Base-by-base conservation (phyloP, 2,329 filamentous ascomycete species). In the Purpureocillium lavendulum region DNA sequence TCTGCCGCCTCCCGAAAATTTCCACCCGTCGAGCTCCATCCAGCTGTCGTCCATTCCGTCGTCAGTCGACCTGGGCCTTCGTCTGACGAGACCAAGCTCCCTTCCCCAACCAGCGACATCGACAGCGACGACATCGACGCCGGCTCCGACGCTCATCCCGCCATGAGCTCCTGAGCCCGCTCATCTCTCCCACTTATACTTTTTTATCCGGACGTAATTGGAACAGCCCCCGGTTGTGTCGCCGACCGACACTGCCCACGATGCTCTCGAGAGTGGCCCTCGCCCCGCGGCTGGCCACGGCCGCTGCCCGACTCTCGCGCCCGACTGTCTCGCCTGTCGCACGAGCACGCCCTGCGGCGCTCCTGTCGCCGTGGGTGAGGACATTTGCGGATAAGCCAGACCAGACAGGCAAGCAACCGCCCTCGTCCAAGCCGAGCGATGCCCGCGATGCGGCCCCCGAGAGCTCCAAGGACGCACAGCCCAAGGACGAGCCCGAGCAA, bases 251-350 rank as follows among this genome's bases (percentile, higher is more conserved):
- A 10, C 21, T 10, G 21, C 21, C 21, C 21, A 47, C 54, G 58
- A 75, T 75, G 47, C 45, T 69, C 53, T 59, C 56, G 21, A 48
- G 54, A 55, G 47, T 57, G 48, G 57, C 53, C 47, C 53, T 52
- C 45, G 54, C 55, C 41, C 52, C 58, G 42, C 50, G 57, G 47
- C 49, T 61, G 50, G 58, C 54, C 49, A 49, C 54, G 50, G 48
- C 50, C 43, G 49, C 54, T 35, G 49, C 53, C 39, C 55, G 52
- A 35, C 44, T 55, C 33, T 48, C 56, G 35, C 49, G 48, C 36
- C 50, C 52, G 21, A 48, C 49, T 39, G 45, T 49, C 39, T 41
- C 50, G 24, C 49, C 52, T 11, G 28, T 46, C 28, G 38, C 57
- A 15, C 52, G 54, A 46, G 43, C 45, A 30, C 54, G 49, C 28